Base-by-base conservation (phyloP, 345 rosid genomes). In the Cardamine chenopodiifolia region DNA sequence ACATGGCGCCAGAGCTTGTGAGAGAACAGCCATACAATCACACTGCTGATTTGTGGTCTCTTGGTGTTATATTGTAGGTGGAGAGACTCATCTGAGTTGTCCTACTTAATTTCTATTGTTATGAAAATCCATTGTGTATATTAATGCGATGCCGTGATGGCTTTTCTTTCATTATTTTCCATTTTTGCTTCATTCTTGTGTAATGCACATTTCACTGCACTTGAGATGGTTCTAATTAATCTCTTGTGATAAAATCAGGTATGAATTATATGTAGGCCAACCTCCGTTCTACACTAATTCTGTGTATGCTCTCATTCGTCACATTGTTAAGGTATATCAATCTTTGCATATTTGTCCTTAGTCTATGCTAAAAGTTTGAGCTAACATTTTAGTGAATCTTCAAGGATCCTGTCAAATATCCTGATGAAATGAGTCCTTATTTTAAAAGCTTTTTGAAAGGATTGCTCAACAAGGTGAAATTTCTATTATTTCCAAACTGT, bases 201-300 rank as follows among this genome's bases (percentile, higher is more conserved):
- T 70, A 56, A 44, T 62, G 5, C 70, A 60, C 53, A 44, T 62
- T 54, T 59, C n/a, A 66, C 22, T 1, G 31, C 61, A 45, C 60
- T 55, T 44, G 37, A 28, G 28, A 37, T 56, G 67, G 23, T 56
- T 77, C 44, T 70, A 26, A 77, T 58, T 40, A 50, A 15, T 69
- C 67, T 37, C 20, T 32, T 74, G 35, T 58, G 53, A 69, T 73
- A 20, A 8, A 8, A 67, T 78, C 86, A 95, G 99, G 87, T 95
- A 95, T 79, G 99, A 92, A 76, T 86, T 95, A 81, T 95, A 80
- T 74, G 99, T 95, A 52, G 99, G 99, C 58, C 97, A 89, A 64
- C 99, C 99, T 44, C 99, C 99, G 44, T 95, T 95, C 84, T 95
- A 92, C 83, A 95, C 97, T 44, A 95, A 92, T 83, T 92, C 99